Conservation (phyloP, 768 basidiomycete genomes). For the Botryobasidium botryosum region DNA sequence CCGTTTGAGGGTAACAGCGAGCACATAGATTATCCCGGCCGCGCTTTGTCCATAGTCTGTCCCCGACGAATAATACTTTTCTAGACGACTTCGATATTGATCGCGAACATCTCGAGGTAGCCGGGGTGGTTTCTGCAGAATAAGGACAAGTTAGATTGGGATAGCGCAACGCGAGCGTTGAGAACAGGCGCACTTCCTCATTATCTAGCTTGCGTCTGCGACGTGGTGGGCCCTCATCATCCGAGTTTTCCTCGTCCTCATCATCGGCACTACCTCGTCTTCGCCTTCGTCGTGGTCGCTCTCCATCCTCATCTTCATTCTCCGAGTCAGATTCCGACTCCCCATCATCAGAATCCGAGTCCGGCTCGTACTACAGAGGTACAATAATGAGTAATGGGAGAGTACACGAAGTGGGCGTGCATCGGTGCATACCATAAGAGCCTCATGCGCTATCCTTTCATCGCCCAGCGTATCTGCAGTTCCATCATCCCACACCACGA, state of each 20-base stretch:
- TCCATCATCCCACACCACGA: slow-evolving; percentile 90
- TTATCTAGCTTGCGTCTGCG: slow-evolving; percentile 7
- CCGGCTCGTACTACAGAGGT: slow-evolving; percentile 53
- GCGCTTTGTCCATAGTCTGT: slow-evolving; percentile 83
- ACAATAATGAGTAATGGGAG: not conserved
- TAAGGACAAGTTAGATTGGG: slow-evolving; percentile 1
- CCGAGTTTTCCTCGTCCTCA: not conserved
- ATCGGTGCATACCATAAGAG: slow-evolving; percentile 58
- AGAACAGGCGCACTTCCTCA: not conserved
- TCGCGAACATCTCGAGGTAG: slow-evolving; percentile 57
- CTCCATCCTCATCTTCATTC: slow-evolving; percentile 28
- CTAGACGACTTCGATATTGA: slow-evolving; percentile 41
- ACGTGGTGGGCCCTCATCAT: not conserved
- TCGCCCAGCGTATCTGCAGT: slow-evolving; percentile 50
- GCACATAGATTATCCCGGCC: slow-evolving; percentile 71
- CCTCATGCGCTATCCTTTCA: slow-evolving; percentile 71
- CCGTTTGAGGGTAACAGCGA: slow-evolving; percentile 80
- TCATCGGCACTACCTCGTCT: slow-evolving; percentile 13
- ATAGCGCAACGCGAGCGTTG: not conserved
- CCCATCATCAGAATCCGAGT: slow-evolving; percentile 41
- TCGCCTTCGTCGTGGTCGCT: slow-evolving; percentile 20
- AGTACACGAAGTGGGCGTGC: too few relatives aligned
- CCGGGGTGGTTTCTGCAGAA: slow-evolving; percentile 30
- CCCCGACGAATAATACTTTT: slow-evolving; percentile 72
- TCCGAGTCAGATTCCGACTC: slow-evolving; percentile 25